A percentile compares a stretch with the other conserved stretches of the same genome.
Conservation (phyloP, 2,329 filamentous ascomycete genomes). For the Cladosporium sp. region DNA sequence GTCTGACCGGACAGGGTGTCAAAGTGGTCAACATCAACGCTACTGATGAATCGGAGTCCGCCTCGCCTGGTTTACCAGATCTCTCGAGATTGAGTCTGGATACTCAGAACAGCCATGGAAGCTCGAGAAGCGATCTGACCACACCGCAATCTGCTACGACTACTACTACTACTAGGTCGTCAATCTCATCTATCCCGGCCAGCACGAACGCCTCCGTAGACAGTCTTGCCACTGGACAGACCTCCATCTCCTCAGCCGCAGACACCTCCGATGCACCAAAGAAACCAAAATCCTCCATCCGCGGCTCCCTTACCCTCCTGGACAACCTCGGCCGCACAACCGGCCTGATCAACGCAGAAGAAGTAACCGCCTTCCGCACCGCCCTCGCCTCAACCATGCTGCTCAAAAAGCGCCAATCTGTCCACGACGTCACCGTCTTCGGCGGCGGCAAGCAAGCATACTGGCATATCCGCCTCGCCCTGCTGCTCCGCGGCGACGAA, state of each 20-base stretch:
- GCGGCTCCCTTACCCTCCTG: slow-evolving; percentile 60
- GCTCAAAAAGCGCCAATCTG: slow-evolving; percentile 62
- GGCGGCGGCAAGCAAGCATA: slow-evolving; percentile 88
- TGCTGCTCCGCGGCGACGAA: slow-evolving; percentile 68
- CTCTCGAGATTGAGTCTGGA: slow-evolving; percentile 30
- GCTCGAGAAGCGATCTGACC: slow-evolving; percentile 13
- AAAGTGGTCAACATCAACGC: slow-evolving; percentile 62
- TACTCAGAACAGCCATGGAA: slow-evolving; percentile 27
- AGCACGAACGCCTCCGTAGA: slow-evolving; percentile 28
- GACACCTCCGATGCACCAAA: slow-evolving; percentile 29
- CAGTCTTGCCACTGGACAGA: slow-evolving; percentile 20
- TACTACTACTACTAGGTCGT: slow-evolving; percentile 26
- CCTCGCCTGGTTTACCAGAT: slow-evolving; percentile 24
- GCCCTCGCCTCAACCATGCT: slow-evolving; percentile 64
- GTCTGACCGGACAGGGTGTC: slow-evolving; percentile 60
- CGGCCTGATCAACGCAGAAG: slow-evolving; percentile 66
- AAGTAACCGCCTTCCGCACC: slow-evolving; percentile 69
- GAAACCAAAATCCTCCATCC: slow-evolving; percentile 43
- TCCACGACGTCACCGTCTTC: slow-evolving; percentile 79
- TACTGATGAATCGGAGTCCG: slow-evolving; percentile 27
- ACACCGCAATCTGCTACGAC: slow-evolving; percentile 33
- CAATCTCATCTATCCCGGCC: slow-evolving; percentile 29
- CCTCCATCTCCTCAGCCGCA: slow-evolving; percentile 33
- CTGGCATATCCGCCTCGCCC: slow-evolving; percentile 86
- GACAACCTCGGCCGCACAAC: slow-evolving; percentile 59